A percentile compares a stretch with the other conserved stretches of the same genome.
These are phyloP conservation scores for Immersiella caudata DNA, from an alignment of 495 filamentous ascomycete species.

Conservation along the genomic window DNA sequence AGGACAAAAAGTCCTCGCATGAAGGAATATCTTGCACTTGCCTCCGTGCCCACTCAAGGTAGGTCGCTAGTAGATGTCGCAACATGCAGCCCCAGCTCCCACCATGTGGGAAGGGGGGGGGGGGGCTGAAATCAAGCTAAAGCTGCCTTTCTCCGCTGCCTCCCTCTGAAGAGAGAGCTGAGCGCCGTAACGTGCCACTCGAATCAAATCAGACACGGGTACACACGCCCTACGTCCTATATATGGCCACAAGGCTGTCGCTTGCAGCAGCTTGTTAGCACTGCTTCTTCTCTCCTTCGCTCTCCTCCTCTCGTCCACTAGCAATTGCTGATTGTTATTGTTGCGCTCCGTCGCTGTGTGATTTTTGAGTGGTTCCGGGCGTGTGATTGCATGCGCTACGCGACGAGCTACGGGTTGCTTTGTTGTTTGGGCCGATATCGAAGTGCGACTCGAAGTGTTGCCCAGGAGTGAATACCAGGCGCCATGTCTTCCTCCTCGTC, in stretches of 20 bases:
- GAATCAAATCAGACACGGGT: background rate
- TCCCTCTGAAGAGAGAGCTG: background rate
- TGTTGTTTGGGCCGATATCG: background rate
- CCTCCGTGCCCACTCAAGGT: too few species aligned
- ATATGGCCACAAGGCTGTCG: conserved; percentile 14
- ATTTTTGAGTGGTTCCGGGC: background rate
- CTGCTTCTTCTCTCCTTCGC: background rate
- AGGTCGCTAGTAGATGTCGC: too few species aligned
- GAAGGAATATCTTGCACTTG: background rate
- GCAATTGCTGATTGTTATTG: background rate
- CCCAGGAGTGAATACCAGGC: background rate
- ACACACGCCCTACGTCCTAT: background rate
- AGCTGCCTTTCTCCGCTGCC: background rate
- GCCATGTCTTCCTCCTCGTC: conserved; percentile 12
- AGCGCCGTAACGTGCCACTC: background rate
- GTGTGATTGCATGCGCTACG: background rate
- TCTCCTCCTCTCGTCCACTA: background rate
- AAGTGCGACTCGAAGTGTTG: too few species aligned
- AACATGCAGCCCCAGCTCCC: background rate
- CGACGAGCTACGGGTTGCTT: background rate
- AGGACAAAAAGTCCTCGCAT: background rate
- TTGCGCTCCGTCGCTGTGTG: background rate
- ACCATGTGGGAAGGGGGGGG: background rate
- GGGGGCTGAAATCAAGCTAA: conserved; percentile 6
- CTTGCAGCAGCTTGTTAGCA: background rate